Evolutionary conservation across 1,284 basidiomycete species (phyloP), one percentile per base, ranked within the genome.

Genomic region (Neonothopanus nambi): DNA sequence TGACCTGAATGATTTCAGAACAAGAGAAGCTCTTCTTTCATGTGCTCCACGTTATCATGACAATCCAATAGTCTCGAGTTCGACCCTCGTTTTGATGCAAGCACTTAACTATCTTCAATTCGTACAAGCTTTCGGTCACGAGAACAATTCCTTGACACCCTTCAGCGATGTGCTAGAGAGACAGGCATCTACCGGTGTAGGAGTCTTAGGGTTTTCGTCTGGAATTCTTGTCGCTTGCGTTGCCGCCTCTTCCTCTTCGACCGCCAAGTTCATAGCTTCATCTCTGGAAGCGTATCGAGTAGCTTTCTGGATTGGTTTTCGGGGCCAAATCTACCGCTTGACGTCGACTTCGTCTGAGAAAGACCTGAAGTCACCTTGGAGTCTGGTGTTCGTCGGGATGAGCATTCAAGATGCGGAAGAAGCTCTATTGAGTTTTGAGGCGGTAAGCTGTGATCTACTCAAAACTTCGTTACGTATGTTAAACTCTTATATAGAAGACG

Each of bases 121-220:
- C 55, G 62, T 72, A 20, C 74, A 76, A 54, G 57, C 54, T 20
- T 58, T 51, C 8, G 37, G 61, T 21, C 51, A 60, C 4, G 57
- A 61, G 1, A 60, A 57, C 28, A 61, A 58, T 24, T 66, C 72
- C 5, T 54, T 59, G 36, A 62, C 60, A 23, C 64, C 70, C 5
- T 77, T 76, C 56, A 58, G 59, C 8, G 68, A 74, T 48, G 52
- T 70, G 43, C 61, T 80, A 39, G 59, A 65, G 58, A 43, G 55
- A 18, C 76, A 76, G 49, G 41, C 54, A 35, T 55, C 66, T 12
- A 57, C 73, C 39, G 56, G 57, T 1, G 49, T 70, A 18, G 80
- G 78, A n/a, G 61, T 84, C 39, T 65, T 85, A 2, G 82, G 81
- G 2, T 82, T 85, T 64, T 86, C 83, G 5, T 84, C 81, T 20